Evolutionary conservation across 129 eudicot genomes (phyloP), one percentile per base, ranked within the genome.

Genomic region (Gnaphalium uliginosum): DNA sequence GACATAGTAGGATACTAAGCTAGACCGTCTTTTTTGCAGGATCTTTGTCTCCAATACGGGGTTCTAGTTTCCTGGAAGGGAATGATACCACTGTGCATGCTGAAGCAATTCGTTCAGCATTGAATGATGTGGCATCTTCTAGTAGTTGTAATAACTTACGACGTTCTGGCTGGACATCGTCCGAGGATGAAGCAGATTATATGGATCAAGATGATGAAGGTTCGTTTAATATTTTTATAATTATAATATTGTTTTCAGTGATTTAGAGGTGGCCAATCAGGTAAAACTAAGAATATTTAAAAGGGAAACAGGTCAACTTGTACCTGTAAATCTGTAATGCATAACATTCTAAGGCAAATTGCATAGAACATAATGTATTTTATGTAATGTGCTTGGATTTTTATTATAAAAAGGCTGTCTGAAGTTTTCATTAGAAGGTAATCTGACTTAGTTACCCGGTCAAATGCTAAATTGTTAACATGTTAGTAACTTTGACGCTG

Each of bases 171-270:
- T 92, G 97, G 97, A 89, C 97, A 33, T 82, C 97, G 8, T 92
- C 97, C 23, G 97, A 92, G 56, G 97, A 92, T 63, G 97, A 92
- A 68, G 86, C 79, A 25, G 97, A 92, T 46, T 80, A 83, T 43
- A 92, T 92, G 96, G 93, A 88, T 63, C 86, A 89, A 71, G 97
- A 87, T 76, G 71, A 82, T 82, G 71, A 82, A 75, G 96, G 86
- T 81, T 60, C 50, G 48, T 53, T 59, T 10, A 4, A 30, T 15
- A 50, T 75, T 7, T 19, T 21, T n/a, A n/a, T n/a, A n/a, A n/a
- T 2, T 56, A 56, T 19, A 7, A 19, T 8, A 7, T 21, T 56
- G 10, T 22, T 19, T 56, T 56, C 3, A 56, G 61, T 56, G 61
- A 9, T 11, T 62, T 29, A 33, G 17, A 65, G 50, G 41, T 66